Base-by-base conservation (phyloP, 805 yeast genomes). In the Saccharomyces jurei region DNA sequence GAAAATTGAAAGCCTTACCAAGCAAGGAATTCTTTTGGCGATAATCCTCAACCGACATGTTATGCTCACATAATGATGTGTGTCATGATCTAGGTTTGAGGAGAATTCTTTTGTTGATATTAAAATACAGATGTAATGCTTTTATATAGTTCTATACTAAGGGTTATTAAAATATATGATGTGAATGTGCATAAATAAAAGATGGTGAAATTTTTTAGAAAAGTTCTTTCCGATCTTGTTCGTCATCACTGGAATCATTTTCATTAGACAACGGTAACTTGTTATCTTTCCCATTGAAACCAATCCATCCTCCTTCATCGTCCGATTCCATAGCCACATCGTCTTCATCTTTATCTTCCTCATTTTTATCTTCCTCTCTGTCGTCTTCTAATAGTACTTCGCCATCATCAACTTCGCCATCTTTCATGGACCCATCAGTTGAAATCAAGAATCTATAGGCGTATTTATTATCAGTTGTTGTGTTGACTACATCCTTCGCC, bases 401-500 rank as follows among this genome's bases (percentile, higher is more conserved):
- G 6, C 56, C 68, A 2, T 59, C 68, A 10, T 65, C 67, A 1
- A 65, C 73, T 5, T 59, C 72, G 3, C 62, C 70, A 6, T 56
- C 65, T 2, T 60, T 61, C 6, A 57, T 50, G 6, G 59, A 54
- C 27, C 68, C 68, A 29, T 66, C 67, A 22, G 73, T 68, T 2
- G 67, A 60, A 13, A 72, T 68, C 54, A 87, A 73, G 65, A 82
- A 88, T 50, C 74, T 72, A 64, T 77, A 78, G 50, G 80, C 69
- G 63, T 81, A 80, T 56, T 76, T 80, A 59, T 83, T 85, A 47
- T 77, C 78, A 56, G 74, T 77, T 2, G 82, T 75, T 4, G 80
- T 72, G 36, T 67, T 69, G 0, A 82, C 81, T n/a, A 88, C 78
- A 53, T 87, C 92, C 68, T 88, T 88, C 13, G 87, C 91, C 13